phyloP scores from a whole-genome alignment of 2,329 filamentous ascomycete genomes.

The Drechslerella dactyloides region DNA sequence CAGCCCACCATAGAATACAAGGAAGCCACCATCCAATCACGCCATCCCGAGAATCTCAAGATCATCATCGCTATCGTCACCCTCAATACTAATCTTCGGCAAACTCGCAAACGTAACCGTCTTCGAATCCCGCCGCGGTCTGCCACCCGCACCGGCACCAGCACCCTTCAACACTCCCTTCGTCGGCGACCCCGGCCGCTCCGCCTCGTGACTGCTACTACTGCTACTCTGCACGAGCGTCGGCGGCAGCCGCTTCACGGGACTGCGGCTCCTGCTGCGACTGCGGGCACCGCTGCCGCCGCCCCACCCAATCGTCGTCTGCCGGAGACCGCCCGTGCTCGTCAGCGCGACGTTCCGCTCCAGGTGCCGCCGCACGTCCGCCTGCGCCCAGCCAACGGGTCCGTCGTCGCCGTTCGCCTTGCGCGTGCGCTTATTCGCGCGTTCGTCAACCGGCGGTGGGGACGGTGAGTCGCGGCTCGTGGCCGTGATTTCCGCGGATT shows the following conservation, averaged over 20 bases:
- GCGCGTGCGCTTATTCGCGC: conserved; percentile 32
- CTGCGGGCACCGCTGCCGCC: not conserved
- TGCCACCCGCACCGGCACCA: no score
- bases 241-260: conserved; percentile 14
- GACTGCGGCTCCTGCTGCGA: conserved; percentile 38
- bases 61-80: conserved; percentile 46
- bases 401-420: conserved; percentile 9
- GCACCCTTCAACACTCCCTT: conserved; percentile 34
- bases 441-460: conserved; percentile 14
- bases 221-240: conserved; percentile 1
- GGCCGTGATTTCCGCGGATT: conserved; percentile 29
- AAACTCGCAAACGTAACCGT: conserved; percentile 39
- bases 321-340: conserved; percentile 21
- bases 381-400: conserved; percentile 38
- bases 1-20: no score
- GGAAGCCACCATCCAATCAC: no score
- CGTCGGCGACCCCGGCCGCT: conserved; percentile 32
- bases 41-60: conserved; percentile 47
- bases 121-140: conserved; percentile 32
- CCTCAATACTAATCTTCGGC: conserved; percentile 12
- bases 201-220: not conserved
- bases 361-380: conserved; percentile 39
- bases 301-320: conserved; percentile 34
- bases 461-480: conserved; percentile 19
- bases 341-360: conserved; percentile 41